A percentile compares a stretch with the other conserved stretches of the same genome.
phyloP scores from a whole-genome alignment of 2,329 filamentous ascomycete genomes.

The Amylocarpus encephaloides region DNA sequence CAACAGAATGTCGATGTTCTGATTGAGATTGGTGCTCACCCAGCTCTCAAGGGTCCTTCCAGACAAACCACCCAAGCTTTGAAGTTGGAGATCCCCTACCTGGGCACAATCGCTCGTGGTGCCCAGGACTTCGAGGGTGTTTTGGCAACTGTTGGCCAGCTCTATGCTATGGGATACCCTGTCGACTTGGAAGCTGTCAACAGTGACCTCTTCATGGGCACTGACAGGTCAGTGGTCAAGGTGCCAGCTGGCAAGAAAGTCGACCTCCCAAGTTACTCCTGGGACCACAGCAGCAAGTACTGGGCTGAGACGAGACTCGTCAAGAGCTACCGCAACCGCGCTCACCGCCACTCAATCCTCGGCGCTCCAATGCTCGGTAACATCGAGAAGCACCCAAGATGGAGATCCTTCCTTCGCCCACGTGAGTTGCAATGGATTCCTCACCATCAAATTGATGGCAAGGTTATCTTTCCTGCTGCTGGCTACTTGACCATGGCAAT shows the following conservation, averaged over 20 bases:
- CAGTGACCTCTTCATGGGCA: conserved; percentile 1
- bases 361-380: conserved; percentile 2
- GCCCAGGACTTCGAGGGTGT: neutral
- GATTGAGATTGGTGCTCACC: conserved; percentile 3
- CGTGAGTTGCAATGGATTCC: conserved; percentile 25
- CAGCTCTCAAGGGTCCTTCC: conserved; percentile 2
- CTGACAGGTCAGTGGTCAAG: neutral
- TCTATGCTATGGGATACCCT: conserved; percentile 1
- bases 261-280: conserved; percentile 3
- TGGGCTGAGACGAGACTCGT: conserved; percentile 4
- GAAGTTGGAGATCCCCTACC: neutral
- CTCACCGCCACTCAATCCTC: conserved; percentile 1
- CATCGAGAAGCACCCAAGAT: conserved; percentile 1
- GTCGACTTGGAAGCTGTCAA: conserved; percentile 4
- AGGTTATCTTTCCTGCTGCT: conserved; percentile 26
- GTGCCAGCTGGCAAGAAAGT: conserved; percentile 1
- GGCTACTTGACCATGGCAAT: conserved; percentile 28
- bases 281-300: conserved; percentile 2
- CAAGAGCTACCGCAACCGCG: conserved; percentile 1
- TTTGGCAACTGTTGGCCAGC: neutral
- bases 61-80: conserved; percentile 7
- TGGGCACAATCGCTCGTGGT: neutral
- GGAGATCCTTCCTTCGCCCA: conserved; percentile 3
- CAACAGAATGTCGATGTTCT: conserved; percentile 1
- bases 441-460: conserved; percentile 22